A percentile compares a stretch with the other conserved stretches of the same genome.
Conservation (phyloP, 495 filamentous ascomycete species). For the Xylaria telfairii region DNA sequence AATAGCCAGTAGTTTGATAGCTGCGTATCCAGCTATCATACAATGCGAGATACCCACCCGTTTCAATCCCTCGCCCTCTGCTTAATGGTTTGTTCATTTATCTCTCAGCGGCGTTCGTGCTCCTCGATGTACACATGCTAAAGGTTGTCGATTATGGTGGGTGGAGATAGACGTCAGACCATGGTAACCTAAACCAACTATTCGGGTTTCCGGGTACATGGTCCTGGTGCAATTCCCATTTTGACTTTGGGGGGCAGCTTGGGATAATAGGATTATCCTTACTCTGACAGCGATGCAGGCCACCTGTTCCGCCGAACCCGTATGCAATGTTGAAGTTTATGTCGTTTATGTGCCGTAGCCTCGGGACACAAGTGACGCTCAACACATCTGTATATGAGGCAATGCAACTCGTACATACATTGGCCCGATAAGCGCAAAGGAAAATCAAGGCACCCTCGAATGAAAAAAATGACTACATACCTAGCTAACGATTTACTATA, state of each 20-base stretch:
- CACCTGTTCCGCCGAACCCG: not conserved
- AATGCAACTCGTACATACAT: not conserved
- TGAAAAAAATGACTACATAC: not conserved
- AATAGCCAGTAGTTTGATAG: conserved; percentile 2
- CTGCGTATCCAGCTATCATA: conserved; percentile 13
- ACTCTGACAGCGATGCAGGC: not conserved
- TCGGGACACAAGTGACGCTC: not conserved
- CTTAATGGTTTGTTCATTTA: not conserved
- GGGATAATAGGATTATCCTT: not conserved
- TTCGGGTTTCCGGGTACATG: not conserved
- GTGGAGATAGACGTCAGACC: not conserved
- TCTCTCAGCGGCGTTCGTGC: not conserved
- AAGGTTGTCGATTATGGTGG: not conserved
- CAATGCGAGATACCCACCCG: conserved; percentile 24
- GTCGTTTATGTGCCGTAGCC: not conserved
- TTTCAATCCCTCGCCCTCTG: not conserved
- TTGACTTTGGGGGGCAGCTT: not conserved
- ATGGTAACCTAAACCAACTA: not conserved
- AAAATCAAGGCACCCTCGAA: not conserved
- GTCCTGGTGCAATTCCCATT: not conserved
- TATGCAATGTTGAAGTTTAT: not conserved
- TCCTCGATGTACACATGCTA: not conserved
- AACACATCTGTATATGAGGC: not conserved
- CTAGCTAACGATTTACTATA: not conserved
- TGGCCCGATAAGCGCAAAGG: not conserved